Conservation (phyloP, 108 stramenopile species). For the Epipyxis sp. region DNA sequence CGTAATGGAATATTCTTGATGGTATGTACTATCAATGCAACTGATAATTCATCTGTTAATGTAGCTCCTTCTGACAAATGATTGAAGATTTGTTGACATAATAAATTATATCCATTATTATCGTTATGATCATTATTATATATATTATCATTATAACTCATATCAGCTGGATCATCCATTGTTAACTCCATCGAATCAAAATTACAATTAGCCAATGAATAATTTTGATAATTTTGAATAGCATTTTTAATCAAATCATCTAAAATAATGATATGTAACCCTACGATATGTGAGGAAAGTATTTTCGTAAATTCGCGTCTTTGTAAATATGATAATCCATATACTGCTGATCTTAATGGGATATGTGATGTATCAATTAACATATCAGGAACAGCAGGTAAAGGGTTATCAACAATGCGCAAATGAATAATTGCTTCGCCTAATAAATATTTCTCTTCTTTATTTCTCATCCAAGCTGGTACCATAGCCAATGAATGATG, state of each 20-base stretch:
- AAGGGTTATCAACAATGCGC: neutral
- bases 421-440: neutral
- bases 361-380: neutral
- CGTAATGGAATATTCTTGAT: neutral
- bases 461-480: too few species aligned
- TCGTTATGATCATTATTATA: neutral
- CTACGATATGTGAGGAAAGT: neutral
- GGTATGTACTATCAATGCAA: neutral
- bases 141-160: too few species aligned
- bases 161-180: too few species aligned
- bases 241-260: neutral
- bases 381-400: neutral
- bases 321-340: neutral
- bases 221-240: neutral
- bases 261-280: neutral
- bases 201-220: neutral
- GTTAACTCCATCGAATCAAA: too few species aligned
- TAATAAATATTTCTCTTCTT: too few species aligned
- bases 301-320: neutral
- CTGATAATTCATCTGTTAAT: neutral
- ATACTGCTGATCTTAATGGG: neutral
- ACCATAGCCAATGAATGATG: too few species aligned
- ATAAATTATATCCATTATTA: neutral
- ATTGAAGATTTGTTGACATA: neutral
- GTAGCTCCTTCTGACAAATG: neutral